These are phyloP conservation scores for Rhodotorula sp. DNA, from an alignment of 1,284 basidiomycete genomes.

Conservation along the genomic window DNA sequence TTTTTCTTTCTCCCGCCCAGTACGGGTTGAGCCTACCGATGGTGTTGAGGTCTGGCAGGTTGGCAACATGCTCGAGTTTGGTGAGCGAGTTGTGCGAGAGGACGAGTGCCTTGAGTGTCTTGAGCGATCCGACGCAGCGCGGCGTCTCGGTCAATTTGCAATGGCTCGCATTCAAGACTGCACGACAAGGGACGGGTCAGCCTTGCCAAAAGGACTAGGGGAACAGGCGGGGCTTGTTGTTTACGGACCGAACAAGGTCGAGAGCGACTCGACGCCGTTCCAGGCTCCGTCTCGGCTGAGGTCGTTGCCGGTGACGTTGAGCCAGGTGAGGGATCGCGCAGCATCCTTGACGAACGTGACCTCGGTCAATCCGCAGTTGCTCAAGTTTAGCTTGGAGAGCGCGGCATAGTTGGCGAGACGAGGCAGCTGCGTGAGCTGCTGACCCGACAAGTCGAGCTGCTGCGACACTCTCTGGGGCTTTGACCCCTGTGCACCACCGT, in stretches of 20 bases:
- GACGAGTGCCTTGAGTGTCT: conserved; percentile 40
- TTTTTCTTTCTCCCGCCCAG: too few species aligned
- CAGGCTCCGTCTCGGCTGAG: conserved; percentile 23
- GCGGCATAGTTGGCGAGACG: conserved; percentile 8
- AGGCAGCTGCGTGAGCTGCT: conserved; percentile 15
- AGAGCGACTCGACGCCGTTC: conserved; percentile 29
- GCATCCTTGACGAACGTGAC: conserved; percentile 23
- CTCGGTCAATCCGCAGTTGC: conserved; percentile 21
- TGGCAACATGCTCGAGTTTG: conserved; percentile 26
- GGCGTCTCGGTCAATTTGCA: conserved; percentile 33
- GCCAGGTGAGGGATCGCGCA: conserved; percentile 27
- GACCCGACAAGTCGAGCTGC: conserved; percentile 24
- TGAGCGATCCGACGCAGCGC: conserved; percentile 19
- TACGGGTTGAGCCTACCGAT: conserved; percentile 14
- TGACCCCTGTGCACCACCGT: background rate
- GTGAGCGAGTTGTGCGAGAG: conserved; percentile 38
- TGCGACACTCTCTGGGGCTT: background rate
- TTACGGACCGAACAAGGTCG: conserved; percentile 28
- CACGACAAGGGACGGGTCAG: background rate
- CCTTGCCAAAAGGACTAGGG: background rate
- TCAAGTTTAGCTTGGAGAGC: conserved; percentile 30
- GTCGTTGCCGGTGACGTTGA: conserved; percentile 37
- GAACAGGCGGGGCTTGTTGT: background rate
- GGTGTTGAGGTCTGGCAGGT: conserved; percentile 35
- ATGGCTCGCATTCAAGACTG: conserved; percentile 38